Base-by-base conservation (phyloP, 2,329 filamentous ascomycete species). In the Penicillium oxalicum region DNA sequence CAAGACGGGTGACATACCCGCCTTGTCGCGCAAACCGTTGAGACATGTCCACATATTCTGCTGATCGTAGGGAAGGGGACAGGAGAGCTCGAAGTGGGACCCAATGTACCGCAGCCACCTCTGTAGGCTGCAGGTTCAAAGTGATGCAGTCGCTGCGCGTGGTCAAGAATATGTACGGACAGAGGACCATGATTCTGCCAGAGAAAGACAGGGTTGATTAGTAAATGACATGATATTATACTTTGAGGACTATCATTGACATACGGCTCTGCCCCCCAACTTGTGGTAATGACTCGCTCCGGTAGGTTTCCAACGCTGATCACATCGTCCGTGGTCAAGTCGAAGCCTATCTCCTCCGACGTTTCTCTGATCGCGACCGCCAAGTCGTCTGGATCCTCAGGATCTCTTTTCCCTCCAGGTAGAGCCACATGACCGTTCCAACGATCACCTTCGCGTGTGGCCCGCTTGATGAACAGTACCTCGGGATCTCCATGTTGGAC, bases 391-490 rank as follows among this genome's bases (percentile, higher is more conserved):
- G 68, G 75, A 68, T 87, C 84, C 51, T 79, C 77, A 0, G 80
- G 77, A 55, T 87, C 84, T 54, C 82, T 70, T 60, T 83, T 83
- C 2, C 84, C 84, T 24, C 84, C 84, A 0, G 84, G 84, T 4
- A 87, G 67, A 0, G 84, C 84, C 48, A 86, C 78, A 70, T 87
- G 84, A 3, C 79, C 78, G 1, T 81, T 85, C 84, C 84, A 87
- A 49, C 82, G 73, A 63, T 87, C 84, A 6, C 83, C 82, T 47
- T 76, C 73, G 34, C 84, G 73, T 4, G 82, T 76, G 2, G 84
- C 80, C 40, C 84, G 73, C 62, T 87, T 87, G 64, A 87, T 87
- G 64, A 87, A 86, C 3, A 87, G 72, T n/a, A 83, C 71, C 63
- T 87, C 84, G 0, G 83, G 79, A 52, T 83, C 79, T 25, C 83